Percentiles rank a stretch among this genome's conserved stretches.
Evolutionary conservation across 2,329 filamentous ascomycete genomes (phyloP).

Genomic region (Fusarium miscanthi): DNA sequence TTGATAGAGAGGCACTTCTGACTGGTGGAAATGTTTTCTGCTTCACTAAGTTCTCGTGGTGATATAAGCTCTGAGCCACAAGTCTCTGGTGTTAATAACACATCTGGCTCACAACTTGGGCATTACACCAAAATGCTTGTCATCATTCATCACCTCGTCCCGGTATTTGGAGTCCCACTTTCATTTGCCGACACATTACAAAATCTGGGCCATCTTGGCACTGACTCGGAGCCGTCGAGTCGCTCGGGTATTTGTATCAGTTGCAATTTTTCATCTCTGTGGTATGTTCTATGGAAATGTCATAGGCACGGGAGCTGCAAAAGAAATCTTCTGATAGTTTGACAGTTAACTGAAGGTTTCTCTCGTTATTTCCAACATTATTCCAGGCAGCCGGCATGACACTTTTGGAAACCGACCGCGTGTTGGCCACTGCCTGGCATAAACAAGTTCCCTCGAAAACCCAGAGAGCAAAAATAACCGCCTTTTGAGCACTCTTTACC

Average conservation of each 20-base stretch:
- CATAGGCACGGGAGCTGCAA: background rate
- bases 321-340: background rate
- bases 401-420: too few species aligned
- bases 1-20: background rate
- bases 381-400: background rate
- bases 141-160: background rate
- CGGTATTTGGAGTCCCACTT: background rate
- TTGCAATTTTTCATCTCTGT: fast-evolving
- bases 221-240: background rate
- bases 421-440: background rate
- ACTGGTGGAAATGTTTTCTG: fast-evolving
- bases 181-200: background rate
- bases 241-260: too few species aligned
- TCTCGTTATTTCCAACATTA: background rate
- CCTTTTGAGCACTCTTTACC: background rate
- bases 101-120: too few species aligned
- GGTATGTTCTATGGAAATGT: too few species aligned
- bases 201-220: background rate
- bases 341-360: too few species aligned
- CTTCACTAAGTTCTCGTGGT: too few species aligned
- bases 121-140: too few species aligned
- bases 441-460: too few species aligned
- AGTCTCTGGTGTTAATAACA: too few species aligned
- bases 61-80: too few species aligned
- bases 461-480: background rate